Evolutionary conservation across 2,329 filamentous ascomycete genomes (phyloP), one percentile per base, ranked within the genome.

Genomic region (Colletotrichum orbiculare): DNA sequence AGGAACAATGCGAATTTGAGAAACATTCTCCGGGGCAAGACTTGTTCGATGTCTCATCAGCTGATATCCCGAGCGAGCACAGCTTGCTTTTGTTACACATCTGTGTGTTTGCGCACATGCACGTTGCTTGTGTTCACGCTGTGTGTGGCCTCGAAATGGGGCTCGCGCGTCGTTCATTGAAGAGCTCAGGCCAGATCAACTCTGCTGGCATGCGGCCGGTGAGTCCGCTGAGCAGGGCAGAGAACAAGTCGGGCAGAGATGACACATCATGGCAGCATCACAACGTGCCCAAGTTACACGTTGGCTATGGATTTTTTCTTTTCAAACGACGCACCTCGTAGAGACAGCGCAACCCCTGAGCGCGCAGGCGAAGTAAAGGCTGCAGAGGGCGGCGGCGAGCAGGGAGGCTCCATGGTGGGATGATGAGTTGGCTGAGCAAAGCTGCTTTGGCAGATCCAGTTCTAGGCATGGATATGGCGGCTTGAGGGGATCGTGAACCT

Each of bases 341-440:
- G 47, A 56, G 58, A 52, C 37, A 43, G 34, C 33, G 8, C 43
- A 61, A 10, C 41, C 35, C 42, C 3, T 62, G 46, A 4, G 17
- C 17, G 37, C 17, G 13, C 45, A 15, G 37, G 39, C 37, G 47
- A 48, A 45, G 39, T 38, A 47, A 53, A 41, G 58, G 58, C 47
- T 54, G 62, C 34, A 42, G 58, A 49, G 15, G 41, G 41, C 42
- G 39, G 15, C 4, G 35, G 5, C 13, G 46, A 62, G 37, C 63
- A 65, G 47, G 58, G 63, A 47, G 37, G 35, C 25, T 38, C 63
- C 58, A 63, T 66, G 58, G 33, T 11, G 25, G 15, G 15, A 8
- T 43, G 58, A 52, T 39, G 38, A 52, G 63, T 42, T 63, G 63
- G 63, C 63, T 42, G 42, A 43, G 59, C 52, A 62, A 66, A 59